These are phyloP conservation scores for Trypanosoma avium DNA, from an alignment of 208 protist species.

Conservation along the genomic window DNA sequence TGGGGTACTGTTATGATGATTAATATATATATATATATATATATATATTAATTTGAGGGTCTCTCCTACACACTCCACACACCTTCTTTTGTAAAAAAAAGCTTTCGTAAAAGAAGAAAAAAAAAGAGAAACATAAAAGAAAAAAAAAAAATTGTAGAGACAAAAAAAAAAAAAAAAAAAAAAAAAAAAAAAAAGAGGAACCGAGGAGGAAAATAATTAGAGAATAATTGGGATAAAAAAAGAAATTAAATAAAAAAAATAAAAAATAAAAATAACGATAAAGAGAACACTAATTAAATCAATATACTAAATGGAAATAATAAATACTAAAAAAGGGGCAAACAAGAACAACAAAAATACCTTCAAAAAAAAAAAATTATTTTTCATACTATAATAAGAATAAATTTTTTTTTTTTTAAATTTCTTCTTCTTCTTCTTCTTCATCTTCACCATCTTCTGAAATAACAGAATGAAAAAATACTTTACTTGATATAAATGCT, in stretches of 20 bases:
- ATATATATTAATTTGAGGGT: not conserved
- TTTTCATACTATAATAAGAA: not conserved
- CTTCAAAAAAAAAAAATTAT: too few species aligned
- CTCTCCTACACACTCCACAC: too few species aligned
- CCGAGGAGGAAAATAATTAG: not conserved
- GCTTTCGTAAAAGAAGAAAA: not conserved
- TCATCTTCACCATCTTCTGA: conserved; percentile 23
- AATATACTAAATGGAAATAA: not conserved
- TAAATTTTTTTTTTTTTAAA: conserved; percentile 4
- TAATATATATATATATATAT: not conserved
- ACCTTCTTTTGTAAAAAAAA: too few species aligned
- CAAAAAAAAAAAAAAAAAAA: not conserved
- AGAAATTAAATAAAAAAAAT: not conserved
- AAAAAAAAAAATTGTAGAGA: conserved; percentile 1
- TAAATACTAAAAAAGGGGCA: too few species aligned
- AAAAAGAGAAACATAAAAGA: conserved; percentile 25
- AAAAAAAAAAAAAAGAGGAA: conserved; percentile 16
- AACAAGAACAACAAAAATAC: too few species aligned
- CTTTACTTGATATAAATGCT: conserved; percentile 65
- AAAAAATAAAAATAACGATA: conserved; percentile 10
- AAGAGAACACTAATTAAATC: not conserved
- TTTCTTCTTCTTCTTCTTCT: conserved; percentile 15
- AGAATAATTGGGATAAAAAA: not conserved
- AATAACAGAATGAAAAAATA: conserved; percentile 50
- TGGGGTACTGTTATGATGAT: not conserved